These are phyloP conservation scores for Skeletonema menzelii DNA, from an alignment of 108 stramenopile species.

Conservation along the genomic window DNA sequence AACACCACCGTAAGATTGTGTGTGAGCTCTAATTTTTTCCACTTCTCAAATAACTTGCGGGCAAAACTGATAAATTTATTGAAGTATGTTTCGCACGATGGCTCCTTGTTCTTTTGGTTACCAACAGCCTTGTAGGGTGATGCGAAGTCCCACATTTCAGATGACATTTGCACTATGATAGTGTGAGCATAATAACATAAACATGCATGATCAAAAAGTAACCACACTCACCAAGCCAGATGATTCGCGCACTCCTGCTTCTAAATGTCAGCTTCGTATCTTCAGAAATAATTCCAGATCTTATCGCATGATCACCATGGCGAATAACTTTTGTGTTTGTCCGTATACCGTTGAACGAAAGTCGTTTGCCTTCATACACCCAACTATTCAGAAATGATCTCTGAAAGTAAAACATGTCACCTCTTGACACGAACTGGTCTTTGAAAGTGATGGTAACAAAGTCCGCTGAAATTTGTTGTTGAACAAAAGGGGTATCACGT, in stretches of 20 bases:
- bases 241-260: slow-evolving; percentile 89
- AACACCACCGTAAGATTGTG: slow-evolving; percentile 95
- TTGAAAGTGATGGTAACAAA: slow-evolving; percentile 87
- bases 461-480: slow-evolving; percentile 75
- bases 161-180: slow-evolving; percentile 93
- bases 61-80: slow-evolving; percentile 81
- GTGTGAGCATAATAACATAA: no score
- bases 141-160: slow-evolving; percentile 98
- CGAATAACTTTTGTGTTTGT: slow-evolving; percentile 77
- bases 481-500: slow-evolving; percentile 51
- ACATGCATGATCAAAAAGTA: no score
- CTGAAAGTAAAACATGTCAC: slow-evolving; percentile 84
- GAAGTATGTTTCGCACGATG: slow-evolving; percentile 80
- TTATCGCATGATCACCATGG: slow-evolving; percentile 55
- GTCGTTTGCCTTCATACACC: slow-evolving; percentile 86
- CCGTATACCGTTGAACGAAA: slow-evolving; percentile 59
- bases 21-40: slow-evolving; percentile 82
- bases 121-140: slow-evolving; percentile 57
- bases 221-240: slow-evolving; percentile 84
- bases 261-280: slow-evolving; percentile 92
- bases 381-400: slow-evolving; percentile 61
- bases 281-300: slow-evolving; percentile 81
- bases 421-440: slow-evolving; percentile 88
- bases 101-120: slow-evolving; percentile 50
- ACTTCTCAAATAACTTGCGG: slow-evolving; percentile 76